Base-by-base conservation (phyloP, 2,329 filamentous ascomycete genomes). In the Coccinonectria pachysandricola region DNA sequence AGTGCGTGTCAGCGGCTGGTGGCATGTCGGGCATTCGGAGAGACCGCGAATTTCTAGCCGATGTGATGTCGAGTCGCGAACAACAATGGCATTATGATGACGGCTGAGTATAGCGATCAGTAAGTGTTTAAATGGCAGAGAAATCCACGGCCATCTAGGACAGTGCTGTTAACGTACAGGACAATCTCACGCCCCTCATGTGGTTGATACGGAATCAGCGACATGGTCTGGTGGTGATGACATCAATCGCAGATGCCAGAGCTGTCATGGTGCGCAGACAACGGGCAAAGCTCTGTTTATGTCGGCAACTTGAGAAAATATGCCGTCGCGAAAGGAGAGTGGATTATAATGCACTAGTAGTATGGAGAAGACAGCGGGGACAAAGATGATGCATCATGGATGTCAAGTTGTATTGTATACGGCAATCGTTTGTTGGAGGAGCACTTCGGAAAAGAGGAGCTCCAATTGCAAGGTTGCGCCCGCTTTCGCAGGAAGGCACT, bases 81-180 rank as follows among this genome's bases (percentile, higher is more conserved):
- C 77, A 22, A 98, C 91, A 31, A 98, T 77, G 12, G 87, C 80
- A 59, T 94, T 85, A 49, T 84, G 81, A 54, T 95, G 86, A 36
- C 88, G 91, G 27, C 91, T 96, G 46, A 13, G 25, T 23, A 21
- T 24, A 9, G 19, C 16, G 21, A n/a, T n/a, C n/a, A n/a, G n/a
- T n/a, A n/a, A n/a, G n/a, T n/a, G n/a, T n/a, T n/a, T n/a, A n/a
- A n/a, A n/a, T n/a, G n/a, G n/a, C n/a, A n/a, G n/a, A n/a, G n/a
- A n/a, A n/a, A n/a, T n/a, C n/a, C n/a, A n/a, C n/a, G n/a, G n/a
- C n/a, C n/a, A n/a, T n/a, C n/a, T n/a, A n/a, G n/a, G n/a, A n/a
- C n/a, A n/a, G n/a, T n/a, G n/a, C n/a, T n/a, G n/a, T n/a, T 43
- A 43, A 68, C 80, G 47, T 68, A 87, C 81, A 91, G 64, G 19